Conservation (phyloP, 257 asterid species). For the Fraxinus anomala region DNA sequence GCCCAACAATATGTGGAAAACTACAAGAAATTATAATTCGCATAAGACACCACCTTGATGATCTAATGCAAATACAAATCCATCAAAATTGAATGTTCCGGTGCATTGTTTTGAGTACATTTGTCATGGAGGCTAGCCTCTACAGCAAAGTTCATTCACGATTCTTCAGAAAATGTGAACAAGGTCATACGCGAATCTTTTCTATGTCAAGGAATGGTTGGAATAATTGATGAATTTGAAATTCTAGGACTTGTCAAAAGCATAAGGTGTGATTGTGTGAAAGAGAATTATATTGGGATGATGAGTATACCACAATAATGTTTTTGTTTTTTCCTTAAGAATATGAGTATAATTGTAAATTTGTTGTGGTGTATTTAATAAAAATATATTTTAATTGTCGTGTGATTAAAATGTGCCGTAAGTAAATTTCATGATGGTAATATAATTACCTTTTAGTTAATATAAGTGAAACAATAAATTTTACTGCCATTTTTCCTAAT, state of each 20-base stretch:
- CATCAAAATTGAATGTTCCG: constrained; percentile 14
- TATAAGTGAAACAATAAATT: too few species aligned
- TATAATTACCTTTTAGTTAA: too few species aligned
- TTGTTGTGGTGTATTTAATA: too few species aligned
- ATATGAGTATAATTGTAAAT: too few species aligned
- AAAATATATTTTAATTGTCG: too few species aligned
- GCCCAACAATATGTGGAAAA: background rate
- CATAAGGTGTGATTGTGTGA: background rate
- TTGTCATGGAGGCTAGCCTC: constrained; percentile 22
- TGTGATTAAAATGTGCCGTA: too few species aligned
- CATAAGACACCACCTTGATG: constrained; percentile 3
- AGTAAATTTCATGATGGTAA: too few species aligned
- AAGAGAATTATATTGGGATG: background rate
- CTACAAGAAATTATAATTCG: background rate
- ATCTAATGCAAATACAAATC: background rate
- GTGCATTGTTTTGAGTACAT: background rate
- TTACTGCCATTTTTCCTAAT: too few species aligned
- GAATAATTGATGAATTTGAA: background rate
- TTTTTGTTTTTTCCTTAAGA: too few species aligned
- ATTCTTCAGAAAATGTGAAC: constrained; percentile 84
- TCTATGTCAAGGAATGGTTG: constrained; percentile 54
- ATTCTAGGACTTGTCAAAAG: background rate
- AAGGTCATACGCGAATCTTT: constrained; percentile 88
- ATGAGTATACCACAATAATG: too few species aligned
- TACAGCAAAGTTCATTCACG: constrained; percentile 2